A percentile compares a stretch with the other conserved stretches of the same genome.
phyloP scores from a whole-genome alignment of 768 basidiomycete genomes.

The Boletus reticuloceps region DNA sequence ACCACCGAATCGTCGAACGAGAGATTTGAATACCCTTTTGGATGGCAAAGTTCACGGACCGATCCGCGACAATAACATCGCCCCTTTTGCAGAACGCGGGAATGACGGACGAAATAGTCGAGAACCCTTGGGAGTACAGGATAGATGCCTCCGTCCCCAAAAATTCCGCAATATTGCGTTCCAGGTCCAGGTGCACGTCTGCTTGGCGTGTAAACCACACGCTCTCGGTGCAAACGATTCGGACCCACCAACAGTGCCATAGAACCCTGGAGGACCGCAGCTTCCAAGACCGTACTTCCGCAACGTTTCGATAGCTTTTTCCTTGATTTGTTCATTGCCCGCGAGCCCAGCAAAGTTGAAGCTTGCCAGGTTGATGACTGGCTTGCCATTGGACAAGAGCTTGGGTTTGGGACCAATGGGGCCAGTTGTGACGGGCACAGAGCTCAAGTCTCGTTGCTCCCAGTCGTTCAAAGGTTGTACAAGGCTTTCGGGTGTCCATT shows the following conservation, averaged over 20 bases:
- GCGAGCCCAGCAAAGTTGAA: constrained; percentile 91
- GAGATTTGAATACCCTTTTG: constrained; percentile 96
- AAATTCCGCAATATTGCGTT: constrained; percentile 88
- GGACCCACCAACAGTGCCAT: constrained; percentile 85
- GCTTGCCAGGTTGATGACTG: constrained; percentile 80
- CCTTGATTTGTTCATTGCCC: constrained; percentile 84
- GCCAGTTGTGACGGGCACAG: constrained; percentile 77
- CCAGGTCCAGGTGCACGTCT: constrained; percentile 92
- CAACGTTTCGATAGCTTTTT: constrained; percentile 79
- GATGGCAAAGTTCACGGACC: constrained; percentile 92
- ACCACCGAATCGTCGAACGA: constrained; percentile 91
- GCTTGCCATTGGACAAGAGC: constrained; percentile 67
- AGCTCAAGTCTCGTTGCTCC: constrained; percentile 67
- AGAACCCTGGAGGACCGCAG: constrained; percentile 96
- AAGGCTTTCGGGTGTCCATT: constrained; percentile 89
- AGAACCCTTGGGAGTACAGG: constrained; percentile 91
- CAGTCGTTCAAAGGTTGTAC: constrained; percentile 54
- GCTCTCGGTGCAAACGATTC: background rate
- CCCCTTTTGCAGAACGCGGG: constrained; percentile 98
- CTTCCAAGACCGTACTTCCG: constrained; percentile 90
- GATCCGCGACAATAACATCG: constrained; percentile 97
- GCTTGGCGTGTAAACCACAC: constrained; percentile 5
- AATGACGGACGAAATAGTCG: constrained; percentile 90
- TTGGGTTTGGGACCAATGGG: constrained; percentile 82
- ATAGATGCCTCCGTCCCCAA: constrained; percentile 87